Conservation (phyloP, 257 asterid species). For the Parsonsia alboflavescens region DNA sequence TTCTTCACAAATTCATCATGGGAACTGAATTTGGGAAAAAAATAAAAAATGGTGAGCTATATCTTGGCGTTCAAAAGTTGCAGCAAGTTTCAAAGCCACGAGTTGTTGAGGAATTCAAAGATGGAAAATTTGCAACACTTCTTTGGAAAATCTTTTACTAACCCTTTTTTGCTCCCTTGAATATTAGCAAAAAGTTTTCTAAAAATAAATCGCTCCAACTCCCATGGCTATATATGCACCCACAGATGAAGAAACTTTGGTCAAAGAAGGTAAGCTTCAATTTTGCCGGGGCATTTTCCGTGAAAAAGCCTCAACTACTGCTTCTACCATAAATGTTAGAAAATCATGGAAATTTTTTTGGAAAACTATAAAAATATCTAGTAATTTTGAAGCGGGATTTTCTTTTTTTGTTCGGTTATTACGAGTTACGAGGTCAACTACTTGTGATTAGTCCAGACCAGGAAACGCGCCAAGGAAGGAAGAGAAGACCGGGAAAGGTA, state of each 20-base stretch:
- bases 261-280: conserved; percentile 57
- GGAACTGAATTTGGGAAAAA: conserved; percentile 30
- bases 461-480: conserved; percentile 15
- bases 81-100: conserved; percentile 31
- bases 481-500: not conserved
- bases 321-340: conserved; percentile 5
- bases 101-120: conserved; percentile 52
- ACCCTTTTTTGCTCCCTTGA: conserved; percentile 5
- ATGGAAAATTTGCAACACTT: conserved; percentile 12
- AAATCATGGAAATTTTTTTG: not conserved
- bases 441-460: not conserved
- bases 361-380: no score
- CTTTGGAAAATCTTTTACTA: conserved; percentile 3
- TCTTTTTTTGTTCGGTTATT: not conserved
- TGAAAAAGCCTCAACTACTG: conserved; percentile 23
- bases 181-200: not conserved
- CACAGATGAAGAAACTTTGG: conserved; percentile 14
- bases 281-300: conserved; percentile 25
- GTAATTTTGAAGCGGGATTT: not conserved
- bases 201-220: not conserved
- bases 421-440: not conserved
- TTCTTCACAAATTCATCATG: conserved; percentile 11
- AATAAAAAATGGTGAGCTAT: not conserved
- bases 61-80: conserved; percentile 13
- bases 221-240: not conserved